Conservation (phyloP, 257 asterid species). For the Forsythia suspensa region DNA sequence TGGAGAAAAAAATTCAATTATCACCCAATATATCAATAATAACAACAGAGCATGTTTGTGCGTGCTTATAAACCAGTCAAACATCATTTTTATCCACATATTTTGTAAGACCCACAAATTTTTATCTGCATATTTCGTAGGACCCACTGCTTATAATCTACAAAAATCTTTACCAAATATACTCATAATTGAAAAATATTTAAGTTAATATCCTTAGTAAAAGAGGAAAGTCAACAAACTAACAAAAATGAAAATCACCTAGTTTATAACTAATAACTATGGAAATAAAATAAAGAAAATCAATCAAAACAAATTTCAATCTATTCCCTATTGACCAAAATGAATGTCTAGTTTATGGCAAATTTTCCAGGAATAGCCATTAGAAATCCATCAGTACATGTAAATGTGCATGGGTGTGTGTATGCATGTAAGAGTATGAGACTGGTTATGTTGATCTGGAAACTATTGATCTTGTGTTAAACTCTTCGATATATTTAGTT, state of each 20-base stretch:
- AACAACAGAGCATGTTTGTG: not conserved
- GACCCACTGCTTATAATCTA: no score
- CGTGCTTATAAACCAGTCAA: no score
- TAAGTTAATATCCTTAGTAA: not conserved
- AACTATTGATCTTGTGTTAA: not conserved
- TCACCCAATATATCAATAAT: not conserved
- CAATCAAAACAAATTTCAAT: not conserved
- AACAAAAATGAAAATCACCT: not conserved
- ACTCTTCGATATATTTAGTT: not conserved
- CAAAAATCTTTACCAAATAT: no score
- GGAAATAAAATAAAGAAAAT: not conserved
- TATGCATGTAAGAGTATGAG: not conserved
- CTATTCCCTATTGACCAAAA: not conserved
- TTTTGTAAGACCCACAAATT: no score
- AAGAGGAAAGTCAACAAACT: not conserved
- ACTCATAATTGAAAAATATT: not conserved
- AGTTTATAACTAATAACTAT: not conserved
- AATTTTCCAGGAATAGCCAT: not conserved
- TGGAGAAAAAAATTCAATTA: not conserved
- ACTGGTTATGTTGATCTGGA: not conserved
- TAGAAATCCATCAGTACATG: not conserved
- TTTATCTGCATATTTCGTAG: no score
- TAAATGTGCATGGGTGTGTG: not conserved
- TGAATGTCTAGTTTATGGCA: not conserved
- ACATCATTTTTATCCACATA: no score